Base-by-base conservation (phyloP, 495 filamentous ascomycete species). In the Bryoglossum gracile region DNA sequence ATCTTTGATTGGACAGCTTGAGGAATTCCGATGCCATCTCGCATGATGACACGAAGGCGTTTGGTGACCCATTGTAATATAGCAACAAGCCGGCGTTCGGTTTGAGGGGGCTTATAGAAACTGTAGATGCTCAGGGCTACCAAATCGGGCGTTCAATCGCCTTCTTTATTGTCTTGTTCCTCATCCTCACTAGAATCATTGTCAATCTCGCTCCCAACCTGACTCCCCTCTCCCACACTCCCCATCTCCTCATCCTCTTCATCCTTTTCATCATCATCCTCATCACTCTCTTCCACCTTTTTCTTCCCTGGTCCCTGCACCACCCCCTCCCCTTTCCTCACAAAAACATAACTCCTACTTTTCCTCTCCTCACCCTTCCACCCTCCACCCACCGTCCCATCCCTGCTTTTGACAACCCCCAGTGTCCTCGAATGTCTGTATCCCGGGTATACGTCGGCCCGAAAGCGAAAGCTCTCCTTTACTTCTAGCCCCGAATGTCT, bases 381-480 rank as follows among this genome's bases (percentile, higher is more conserved):
- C 8, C 66, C 70, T 8, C 56, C 55, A 16, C 53, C 61, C 21
- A 62, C 62, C 64, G 71, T 70, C 22, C 79, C 76, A 68, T 65
- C 56, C 67, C 70, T 68, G 77, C 74, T 68, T 58, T 57, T 66
- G 36, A 95, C 79, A 21, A 84, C 82, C 0, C 92, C 92, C 22
- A 95, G 58, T 8, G 92, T 98, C 45, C 92, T 66, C 2, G 86
- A 88, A 73, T 98, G 92, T 51, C 70, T 80, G 61, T 98, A 98
- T 0, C 83, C 89, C 34, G 83, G 82, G 67, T 95, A 98, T 11
- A 73, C 81, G 34, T 60, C 67, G 39, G 82, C 79, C 22, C 80
- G 76, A 58, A 96, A 97, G 48, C 62, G 69, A 60, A 90, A 94
- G 63, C 87, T 94, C 46, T 79, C 71, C 45, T 80, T 72, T 43